A percentile compares a stretch with the other conserved stretches of the same genome.
Conservation (phyloP, 306 rosid species). For the barrel medic (Medicago truncatula) region DNA sequence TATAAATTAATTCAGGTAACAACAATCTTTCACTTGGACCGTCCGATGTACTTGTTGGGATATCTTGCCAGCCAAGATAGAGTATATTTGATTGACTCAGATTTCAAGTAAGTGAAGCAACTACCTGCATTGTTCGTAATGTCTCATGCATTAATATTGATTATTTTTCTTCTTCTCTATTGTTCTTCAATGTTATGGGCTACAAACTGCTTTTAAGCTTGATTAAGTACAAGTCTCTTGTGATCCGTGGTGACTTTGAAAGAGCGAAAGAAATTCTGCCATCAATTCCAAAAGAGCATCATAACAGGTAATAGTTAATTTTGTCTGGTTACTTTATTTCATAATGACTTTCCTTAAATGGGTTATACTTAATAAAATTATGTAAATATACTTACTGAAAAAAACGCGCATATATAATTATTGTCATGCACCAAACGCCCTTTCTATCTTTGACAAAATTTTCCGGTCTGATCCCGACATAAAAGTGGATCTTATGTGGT, state of each 20-base stretch:
- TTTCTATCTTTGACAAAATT: constrained; percentile 3
- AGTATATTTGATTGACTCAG: constrained; percentile 94
- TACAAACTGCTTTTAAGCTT: constrained; percentile 93
- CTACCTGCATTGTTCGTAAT: constrained; percentile 39
- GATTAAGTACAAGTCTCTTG: constrained; percentile 98
- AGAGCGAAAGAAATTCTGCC: constrained; percentile 92
- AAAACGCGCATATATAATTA: neutral
- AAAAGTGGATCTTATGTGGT: constrained; percentile 15
- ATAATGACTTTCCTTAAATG: constrained; percentile 30
- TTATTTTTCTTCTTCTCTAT: constrained; percentile 16
- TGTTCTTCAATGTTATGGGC: constrained; percentile 72
- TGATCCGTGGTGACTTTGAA: constrained; percentile 96
- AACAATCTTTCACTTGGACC: constrained; percentile 98
- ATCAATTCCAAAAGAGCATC: constrained; percentile 95
- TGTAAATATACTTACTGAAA: constrained; percentile 24
- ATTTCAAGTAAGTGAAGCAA: constrained; percentile 84
- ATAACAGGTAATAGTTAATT: constrained; percentile 69
- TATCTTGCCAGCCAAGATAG: constrained; percentile 96
- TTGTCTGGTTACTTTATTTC: constrained; percentile 11
- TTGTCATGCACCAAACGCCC: constrained; percentile 16
- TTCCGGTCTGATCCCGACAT: constrained; percentile 32
- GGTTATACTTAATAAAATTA: constrained; percentile 26
- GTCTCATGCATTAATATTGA: constrained; percentile 29
- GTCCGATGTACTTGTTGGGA: constrained; percentile 99
- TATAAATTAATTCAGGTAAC: constrained; percentile 74